Conservation (phyloP, 164 flowering plant species). For the Vitis amurensis region DNA sequence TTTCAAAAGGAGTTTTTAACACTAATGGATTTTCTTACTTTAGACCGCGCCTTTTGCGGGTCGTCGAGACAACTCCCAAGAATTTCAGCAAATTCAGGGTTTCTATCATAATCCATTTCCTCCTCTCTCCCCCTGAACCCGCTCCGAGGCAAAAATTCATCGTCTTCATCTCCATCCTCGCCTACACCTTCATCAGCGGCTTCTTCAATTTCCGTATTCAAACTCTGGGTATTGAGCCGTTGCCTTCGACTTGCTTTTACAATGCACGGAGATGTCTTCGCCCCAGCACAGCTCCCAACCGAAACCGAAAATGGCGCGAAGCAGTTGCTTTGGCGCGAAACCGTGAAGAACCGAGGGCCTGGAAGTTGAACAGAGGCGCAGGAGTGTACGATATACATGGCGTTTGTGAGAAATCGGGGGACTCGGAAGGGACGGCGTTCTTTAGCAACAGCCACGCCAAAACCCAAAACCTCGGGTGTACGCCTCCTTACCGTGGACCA, state of each 20-base stretch:
- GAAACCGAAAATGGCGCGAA: constrained; percentile 12
- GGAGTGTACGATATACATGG: constrained; percentile 28
- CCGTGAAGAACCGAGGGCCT: constrained; percentile 1
- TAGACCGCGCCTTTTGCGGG: constrained; percentile 65
- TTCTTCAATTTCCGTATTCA: constrained; percentile 16
- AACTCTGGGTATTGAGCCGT: constrained; percentile 1
- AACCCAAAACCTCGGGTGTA: too few species aligned
- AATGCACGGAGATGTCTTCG: background rate
- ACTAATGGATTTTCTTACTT: constrained; percentile 32
- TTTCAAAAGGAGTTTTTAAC: background rate
- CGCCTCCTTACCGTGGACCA: too few species aligned
- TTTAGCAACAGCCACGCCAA: too few species aligned
- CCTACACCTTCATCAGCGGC: constrained; percentile 18
- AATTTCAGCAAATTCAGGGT: constrained; percentile 88
- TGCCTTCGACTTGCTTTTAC: constrained; percentile 12
- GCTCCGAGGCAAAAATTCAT: constrained; percentile 15
- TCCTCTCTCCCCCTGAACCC: constrained; percentile 38
- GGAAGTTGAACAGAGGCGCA: constrained; percentile 8
- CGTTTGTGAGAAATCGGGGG: background rate
- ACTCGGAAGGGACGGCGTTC: too few species aligned
- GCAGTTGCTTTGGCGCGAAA: constrained; percentile 1
- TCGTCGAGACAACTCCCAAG: constrained; percentile 65
- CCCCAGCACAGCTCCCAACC: background rate
- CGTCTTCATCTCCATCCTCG: constrained; percentile 20
- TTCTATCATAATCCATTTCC: constrained; percentile 66